Base-by-base conservation (phyloP, 2,329 filamentous ascomycete species). In the Xylaria sp. region DNA sequence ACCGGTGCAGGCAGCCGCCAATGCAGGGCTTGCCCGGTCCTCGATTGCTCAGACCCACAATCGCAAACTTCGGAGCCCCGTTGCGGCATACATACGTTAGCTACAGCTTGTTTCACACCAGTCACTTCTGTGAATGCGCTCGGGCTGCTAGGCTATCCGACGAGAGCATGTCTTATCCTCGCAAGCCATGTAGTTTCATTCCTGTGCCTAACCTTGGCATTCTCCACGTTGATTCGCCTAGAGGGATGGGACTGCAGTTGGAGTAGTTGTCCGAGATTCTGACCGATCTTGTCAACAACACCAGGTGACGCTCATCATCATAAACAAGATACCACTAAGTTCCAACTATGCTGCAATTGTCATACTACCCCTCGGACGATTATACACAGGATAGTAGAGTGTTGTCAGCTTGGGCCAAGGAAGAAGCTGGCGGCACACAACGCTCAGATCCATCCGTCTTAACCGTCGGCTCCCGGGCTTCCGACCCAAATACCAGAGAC, bases 51-150 rank as follows among this genome's bases (percentile, higher is more conserved):
- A 59, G 40, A 55, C 47, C 32, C 58, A 51, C 61, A 59, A 55
- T 74, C 65, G 70, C 74, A 67, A 72, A 70, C 35, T 63, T 61
- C 75, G 76, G 73, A 72, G 77, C 66, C 64, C 70, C 70, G 75
- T 74, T 59, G 58, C 69, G 65, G 69, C 71, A 71, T 67, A 69
- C 63, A 72, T 70, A 68, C 63, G 70, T 69, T 59, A 69, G 63
- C 73, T 70, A 68, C 70, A 71, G 29, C 32, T 53, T 48, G 59
- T 61, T 66, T 66, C 63, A 53, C 54, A 18, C 63, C 50, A 63
- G 60, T 57, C 58, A 66, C 37, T 48, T 60, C 60, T 58, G 53
- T 40, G 37, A 62, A 60, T 61, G 61, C 42, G 57, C 50, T 69
- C 57, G 54, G 53, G 51, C 60, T 63, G 27, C 57, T 54, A 53